Conservation (phyloP, 2,329 filamentous ascomycete genomes). For the Penicillium sp. region DNA sequence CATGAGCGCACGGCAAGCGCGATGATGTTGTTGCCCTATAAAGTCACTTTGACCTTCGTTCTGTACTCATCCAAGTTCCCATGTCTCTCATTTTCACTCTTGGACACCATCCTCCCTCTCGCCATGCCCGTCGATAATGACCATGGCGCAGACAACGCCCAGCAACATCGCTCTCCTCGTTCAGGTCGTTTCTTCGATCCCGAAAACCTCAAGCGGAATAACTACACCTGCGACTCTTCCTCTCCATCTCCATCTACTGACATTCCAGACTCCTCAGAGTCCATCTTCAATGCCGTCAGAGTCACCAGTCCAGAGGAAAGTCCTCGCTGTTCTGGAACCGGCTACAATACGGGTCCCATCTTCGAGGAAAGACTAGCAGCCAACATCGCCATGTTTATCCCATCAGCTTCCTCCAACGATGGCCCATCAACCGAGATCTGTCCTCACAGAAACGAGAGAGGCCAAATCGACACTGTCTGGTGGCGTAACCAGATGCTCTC, state of each 20-base stretch:
- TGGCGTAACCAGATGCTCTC: constrained; percentile 19
- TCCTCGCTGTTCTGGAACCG: constrained; percentile 5
- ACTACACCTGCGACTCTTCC: constrained; percentile 5
- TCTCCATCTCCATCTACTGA: constrained; percentile 8
- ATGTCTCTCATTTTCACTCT: background rate
- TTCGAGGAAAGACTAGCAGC: constrained; percentile 23
- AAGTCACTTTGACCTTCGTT: background rate
- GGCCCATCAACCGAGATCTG: background rate
- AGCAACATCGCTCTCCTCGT: background rate
- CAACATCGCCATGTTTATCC: constrained; percentile 29
- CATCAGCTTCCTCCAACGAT: constrained; percentile 9
- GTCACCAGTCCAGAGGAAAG: constrained; percentile 28
- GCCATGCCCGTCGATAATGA: constrained; percentile 9
- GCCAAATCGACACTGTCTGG: constrained; percentile 12
- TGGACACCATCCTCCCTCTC: background rate
- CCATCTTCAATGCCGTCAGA: constrained; percentile 36
- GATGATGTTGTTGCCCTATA: constrained; percentile 10
- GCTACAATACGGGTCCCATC: constrained; percentile 11
- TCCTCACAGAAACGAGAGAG: background rate
- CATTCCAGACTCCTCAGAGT: constrained; percentile 22
- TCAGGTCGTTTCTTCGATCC: constrained; percentile 7
- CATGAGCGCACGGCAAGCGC: constrained; percentile 19
- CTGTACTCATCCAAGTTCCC: background rate
- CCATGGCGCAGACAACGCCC: background rate
- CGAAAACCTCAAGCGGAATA: constrained; percentile 5